Evolutionary conservation across 208 protist genomes (phyloP).

Genomic region (Trypanosoma scelopori): DNA sequence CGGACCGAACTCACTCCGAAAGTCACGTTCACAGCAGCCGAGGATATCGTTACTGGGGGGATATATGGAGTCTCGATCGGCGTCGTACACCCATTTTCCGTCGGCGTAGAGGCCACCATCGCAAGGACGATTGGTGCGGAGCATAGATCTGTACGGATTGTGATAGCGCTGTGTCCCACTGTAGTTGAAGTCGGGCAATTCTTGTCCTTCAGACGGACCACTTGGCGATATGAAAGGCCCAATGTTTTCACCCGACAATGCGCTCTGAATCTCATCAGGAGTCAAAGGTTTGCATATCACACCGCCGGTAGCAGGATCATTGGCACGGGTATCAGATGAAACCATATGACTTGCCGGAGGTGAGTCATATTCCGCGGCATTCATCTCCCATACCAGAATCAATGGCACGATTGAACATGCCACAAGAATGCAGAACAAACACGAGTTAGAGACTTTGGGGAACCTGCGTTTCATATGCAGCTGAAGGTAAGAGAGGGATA

Average conservation of each 20-base stretch:
- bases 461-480: too few relatives aligned
- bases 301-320: too few relatives aligned
- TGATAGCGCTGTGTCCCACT: conserved; percentile 4
- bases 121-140: conserved; percentile 14
- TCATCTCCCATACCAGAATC: too few relatives aligned
- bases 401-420: too few relatives aligned
- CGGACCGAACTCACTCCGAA: background rate
- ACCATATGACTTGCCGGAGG: too few relatives aligned
- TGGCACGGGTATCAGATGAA: too few relatives aligned
- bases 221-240: conserved; percentile 11
- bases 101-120: background rate
- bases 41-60: conserved; percentile 11
- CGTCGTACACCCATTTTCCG: conserved; percentile 24
- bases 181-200: conserved; percentile 10
- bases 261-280: conserved; percentile 2
- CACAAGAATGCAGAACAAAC: too few relatives aligned
- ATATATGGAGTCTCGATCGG: conserved; percentile 6
- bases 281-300: background rate
- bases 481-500: too few relatives aligned
- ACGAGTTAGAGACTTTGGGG: too few relatives aligned
- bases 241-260: background rate
- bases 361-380: too few relatives aligned
- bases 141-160: conserved; percentile 21
- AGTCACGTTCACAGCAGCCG: conserved; percentile 24
- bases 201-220: conserved; percentile 11